Percentiles rank a stretch among this genome's conserved stretches.
These are phyloP conservation scores for Saccharomycopsis amapae DNA, from an alignment of 805 yeast genomes.

Conservation along the genomic window DNA sequence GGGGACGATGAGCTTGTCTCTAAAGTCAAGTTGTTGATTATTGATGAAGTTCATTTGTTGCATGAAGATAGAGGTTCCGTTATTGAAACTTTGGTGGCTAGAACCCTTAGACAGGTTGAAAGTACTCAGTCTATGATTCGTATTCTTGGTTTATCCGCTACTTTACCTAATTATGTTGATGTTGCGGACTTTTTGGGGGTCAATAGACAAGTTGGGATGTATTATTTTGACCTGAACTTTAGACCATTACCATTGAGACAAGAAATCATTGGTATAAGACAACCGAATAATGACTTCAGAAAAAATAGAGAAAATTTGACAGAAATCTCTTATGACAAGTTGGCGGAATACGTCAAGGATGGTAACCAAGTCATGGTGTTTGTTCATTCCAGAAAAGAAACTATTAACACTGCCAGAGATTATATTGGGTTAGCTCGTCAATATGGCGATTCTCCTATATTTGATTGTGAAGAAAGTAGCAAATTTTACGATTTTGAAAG, in stretches of 20 bases:
- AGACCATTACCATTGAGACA: slow-evolving; percentile 93
- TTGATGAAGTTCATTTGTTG: slow-evolving; percentile 92
- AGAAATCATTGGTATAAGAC: slow-evolving; percentile 77
- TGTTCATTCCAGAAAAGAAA: slow-evolving; percentile 93
- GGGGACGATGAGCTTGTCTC: slow-evolving; percentile 83
- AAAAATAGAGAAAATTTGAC: slow-evolving; percentile 68
- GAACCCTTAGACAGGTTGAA: slow-evolving; percentile 93
- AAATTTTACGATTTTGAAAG: slow-evolving; percentile 41
- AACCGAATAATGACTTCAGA: slow-evolving; percentile 65
- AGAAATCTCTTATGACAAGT: slow-evolving; percentile 65
- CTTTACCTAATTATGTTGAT: slow-evolving; percentile 83
- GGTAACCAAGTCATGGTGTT: slow-evolving; percentile 95
- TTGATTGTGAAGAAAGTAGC: slow-evolving; percentile 46
- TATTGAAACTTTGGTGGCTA: slow-evolving; percentile 88
- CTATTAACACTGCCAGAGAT: slow-evolving; percentile 71
- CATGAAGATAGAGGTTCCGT: slow-evolving; percentile 99
- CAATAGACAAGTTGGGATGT: slow-evolving; percentile 84
- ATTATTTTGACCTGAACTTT: slow-evolving; percentile 87
- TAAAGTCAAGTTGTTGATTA: slow-evolving; percentile 77
- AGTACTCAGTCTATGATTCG: slow-evolving; percentile 89
- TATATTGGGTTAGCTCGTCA: slow-evolving; percentile 63
- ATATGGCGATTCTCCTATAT: slow-evolving; percentile 46
- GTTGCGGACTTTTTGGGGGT: slow-evolving; percentile 95
- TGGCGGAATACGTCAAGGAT: slow-evolving; percentile 52
- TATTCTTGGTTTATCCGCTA: slow-evolving; percentile 91